Percentiles rank a stretch among this genome's conserved stretches.
Conservation (phyloP, 495 filamentous ascomycete species). For the Pseudomonodictys pantanalensis region DNA sequence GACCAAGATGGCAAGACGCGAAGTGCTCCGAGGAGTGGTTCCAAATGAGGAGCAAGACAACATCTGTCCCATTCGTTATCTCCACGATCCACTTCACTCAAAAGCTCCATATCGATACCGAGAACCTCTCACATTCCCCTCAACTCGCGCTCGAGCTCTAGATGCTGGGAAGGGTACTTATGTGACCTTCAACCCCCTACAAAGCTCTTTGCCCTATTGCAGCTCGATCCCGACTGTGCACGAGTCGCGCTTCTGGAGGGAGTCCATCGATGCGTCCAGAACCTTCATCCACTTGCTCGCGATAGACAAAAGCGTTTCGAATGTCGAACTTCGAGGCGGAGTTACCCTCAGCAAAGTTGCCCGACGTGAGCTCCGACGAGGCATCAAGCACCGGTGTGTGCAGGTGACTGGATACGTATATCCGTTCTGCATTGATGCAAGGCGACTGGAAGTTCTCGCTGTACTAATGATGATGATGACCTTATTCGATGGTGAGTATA, state of each 20-base stretch:
- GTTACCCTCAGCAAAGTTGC: background rate
- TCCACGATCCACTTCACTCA: no score
- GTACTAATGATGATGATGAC: background rate
- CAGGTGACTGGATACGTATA: background rate
- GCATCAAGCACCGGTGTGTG: background rate
- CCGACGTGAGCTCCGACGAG: background rate
- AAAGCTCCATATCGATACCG: no score
- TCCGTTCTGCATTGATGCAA: background rate
- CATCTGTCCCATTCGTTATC: no score
- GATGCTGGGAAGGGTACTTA: no score
- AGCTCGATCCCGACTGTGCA: background rate
- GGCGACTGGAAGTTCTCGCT: background rate
- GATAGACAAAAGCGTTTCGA: background rate
- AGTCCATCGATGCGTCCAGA: background rate
- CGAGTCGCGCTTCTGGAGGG: background rate
- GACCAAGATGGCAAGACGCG: no score
- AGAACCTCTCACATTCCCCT: no score
- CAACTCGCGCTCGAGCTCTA: no score
- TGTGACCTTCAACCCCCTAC: no score
- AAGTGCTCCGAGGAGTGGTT: no score
- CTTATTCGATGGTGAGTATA: background rate
- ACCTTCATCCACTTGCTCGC: background rate
- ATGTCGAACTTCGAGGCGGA: background rate
- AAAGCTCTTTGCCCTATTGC: conserved; percentile 2
- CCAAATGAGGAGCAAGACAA: no score